Base-by-base conservation (phyloP, 208 protist species). In the Crithidia acanthocephali region DNA sequence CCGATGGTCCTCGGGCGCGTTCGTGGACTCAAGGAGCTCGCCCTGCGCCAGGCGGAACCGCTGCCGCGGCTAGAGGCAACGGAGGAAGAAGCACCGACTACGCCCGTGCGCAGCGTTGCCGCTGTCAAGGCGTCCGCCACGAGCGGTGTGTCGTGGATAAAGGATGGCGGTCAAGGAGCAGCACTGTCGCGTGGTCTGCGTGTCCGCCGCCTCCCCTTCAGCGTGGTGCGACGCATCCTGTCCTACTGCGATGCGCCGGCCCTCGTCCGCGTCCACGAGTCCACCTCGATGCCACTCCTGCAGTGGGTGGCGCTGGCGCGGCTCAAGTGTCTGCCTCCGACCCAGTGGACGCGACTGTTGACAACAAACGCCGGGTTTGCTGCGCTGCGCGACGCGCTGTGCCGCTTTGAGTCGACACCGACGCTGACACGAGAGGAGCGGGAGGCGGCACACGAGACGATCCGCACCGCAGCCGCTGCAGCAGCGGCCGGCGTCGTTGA, bases 251-350 rank as follows among this genome's bases (percentile, higher is more conserved):
- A 80, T 20, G 69, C 70, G 8, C 13, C 56, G 16, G 42, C 68
- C 8, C 70, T 86, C 1, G 68, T 72, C 51, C 55, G 47, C 13
- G 30, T 90, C n/a, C 72, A 81, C 45, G 60, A 70, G 0, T 72
- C 71, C 55, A 76, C 75, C 0, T 16, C 27, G 20, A 78, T 86
- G 30, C 84, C 84, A 10, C 67, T 90, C 11, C 68, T 90, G 27
- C 77, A 72, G 16, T 62, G 64, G 30, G 55, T 74, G 0, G n/a
- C 69, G 11, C 74, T 70, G 50, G 73, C 72, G 32, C 59, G 75
- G 22, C 35, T 79, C 15, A 66, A 72, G 11, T 51, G 61, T n/a
- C 33, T 83, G 35, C 62, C 77, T 0, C 18, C 45, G 2, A 25
- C 37, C 16, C 52, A 62, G 47, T 80, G 55, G 65, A 76, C 48